phyloP scores from a whole-genome alignment of 2,329 filamentous ascomycete species.

The Beauveria sp. region DNA sequence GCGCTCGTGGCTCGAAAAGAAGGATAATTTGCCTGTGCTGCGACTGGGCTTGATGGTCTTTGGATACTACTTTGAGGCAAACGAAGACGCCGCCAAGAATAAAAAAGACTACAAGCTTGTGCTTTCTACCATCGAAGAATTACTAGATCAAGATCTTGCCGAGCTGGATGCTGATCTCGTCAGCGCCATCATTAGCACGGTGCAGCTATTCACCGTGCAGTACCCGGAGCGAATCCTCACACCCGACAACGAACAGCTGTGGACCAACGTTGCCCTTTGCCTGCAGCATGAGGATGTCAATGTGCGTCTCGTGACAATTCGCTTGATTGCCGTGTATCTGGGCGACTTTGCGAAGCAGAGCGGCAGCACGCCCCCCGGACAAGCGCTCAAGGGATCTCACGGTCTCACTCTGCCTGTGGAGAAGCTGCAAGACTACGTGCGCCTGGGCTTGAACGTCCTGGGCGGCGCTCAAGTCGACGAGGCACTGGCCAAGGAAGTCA shows the following conservation, averaged over 20 bases:
- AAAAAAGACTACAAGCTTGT: constrained; percentile 62
- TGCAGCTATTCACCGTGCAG: constrained; percentile 59
- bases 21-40: constrained; percentile 62
- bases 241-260: constrained; percentile 54
- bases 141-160: constrained; percentile 45
- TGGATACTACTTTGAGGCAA: constrained; percentile 71
- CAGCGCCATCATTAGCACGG: constrained; percentile 63
- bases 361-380: constrained; percentile 35
- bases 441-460: constrained; percentile 44
- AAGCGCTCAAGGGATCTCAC: constrained; percentile 61
- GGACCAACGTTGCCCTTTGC: constrained; percentile 60
- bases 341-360: constrained; percentile 64
- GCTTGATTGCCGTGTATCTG: constrained; percentile 69
- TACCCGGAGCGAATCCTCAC: constrained; percentile 59
- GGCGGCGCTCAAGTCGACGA: constrained; percentile 60
- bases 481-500: constrained; percentile 67
- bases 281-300: constrained; percentile 64
- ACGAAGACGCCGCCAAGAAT: constrained; percentile 49
- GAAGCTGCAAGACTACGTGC: constrained; percentile 54
- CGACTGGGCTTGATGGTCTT: constrained; percentile 74
- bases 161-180: constrained; percentile 62
- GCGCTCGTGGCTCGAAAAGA: constrained; percentile 67
- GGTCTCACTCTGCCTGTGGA: constrained; percentile 61
- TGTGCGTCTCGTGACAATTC: constrained; percentile 71
- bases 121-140: constrained; percentile 43